Conservation (phyloP, 345 rosid species). For the Linum lewisii region DNA sequence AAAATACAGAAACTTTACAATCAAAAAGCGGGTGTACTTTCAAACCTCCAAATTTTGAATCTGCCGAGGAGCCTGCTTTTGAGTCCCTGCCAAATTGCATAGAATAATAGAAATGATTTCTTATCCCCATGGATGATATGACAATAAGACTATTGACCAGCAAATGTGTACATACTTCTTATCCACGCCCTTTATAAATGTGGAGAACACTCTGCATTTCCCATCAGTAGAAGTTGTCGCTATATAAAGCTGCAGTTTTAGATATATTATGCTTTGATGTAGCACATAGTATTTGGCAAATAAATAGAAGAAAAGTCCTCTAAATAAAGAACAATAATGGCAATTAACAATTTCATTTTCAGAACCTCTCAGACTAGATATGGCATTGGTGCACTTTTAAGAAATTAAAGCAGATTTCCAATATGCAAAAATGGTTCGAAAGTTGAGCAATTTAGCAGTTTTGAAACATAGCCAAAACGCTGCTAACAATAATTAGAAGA, state of each 20-base stretch:
- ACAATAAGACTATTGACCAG: not conserved
- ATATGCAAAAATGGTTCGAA: not conserved
- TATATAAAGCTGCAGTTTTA: slow-evolving; percentile 54
- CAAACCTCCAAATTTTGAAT: slow-evolving; percentile 90
- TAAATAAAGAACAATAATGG: too few species aligned
- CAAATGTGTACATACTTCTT: slow-evolving; percentile 37
- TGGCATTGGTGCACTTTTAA: not conserved
- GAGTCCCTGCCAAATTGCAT: slow-evolving; percentile 47
- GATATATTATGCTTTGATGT: not conserved
- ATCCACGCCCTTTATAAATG: slow-evolving; percentile 98
- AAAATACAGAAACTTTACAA: too few species aligned
- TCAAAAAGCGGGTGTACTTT: slow-evolving; percentile 9
- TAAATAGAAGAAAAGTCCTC: too few species aligned
- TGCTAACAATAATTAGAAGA: not conserved
- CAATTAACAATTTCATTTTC: not conserved
- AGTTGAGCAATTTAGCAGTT: not conserved
- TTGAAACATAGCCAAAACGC: not conserved
- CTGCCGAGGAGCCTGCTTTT: slow-evolving; percentile 54
- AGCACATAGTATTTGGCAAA: not conserved
- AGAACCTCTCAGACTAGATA: not conserved
- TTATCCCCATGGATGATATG: slow-evolving; percentile 3
- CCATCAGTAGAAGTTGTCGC: slow-evolving; percentile 98
- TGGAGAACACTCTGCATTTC: slow-evolving; percentile 89
- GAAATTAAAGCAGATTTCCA: not conserved
- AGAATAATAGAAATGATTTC: slow-evolving; percentile 17